Conservation (phyloP, 208 protist species). For the Wallacemonas sp. region DNA sequence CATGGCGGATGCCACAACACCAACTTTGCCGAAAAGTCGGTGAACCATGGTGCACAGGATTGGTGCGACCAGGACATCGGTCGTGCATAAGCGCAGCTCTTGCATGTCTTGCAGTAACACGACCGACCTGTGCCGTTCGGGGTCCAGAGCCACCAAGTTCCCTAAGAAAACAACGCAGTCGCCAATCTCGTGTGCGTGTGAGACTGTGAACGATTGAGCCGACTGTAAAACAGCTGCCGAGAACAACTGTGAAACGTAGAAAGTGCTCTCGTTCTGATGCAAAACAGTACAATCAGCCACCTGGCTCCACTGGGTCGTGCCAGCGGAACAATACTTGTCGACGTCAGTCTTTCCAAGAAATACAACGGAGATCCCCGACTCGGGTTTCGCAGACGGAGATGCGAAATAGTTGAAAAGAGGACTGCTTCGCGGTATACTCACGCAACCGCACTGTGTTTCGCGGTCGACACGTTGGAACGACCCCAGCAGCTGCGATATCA, state of each 20-base stretch:
- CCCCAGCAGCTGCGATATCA: slow-evolving; percentile 10
- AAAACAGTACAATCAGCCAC: slow-evolving; percentile 7
- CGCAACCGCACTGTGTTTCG: slow-evolving; percentile 4
- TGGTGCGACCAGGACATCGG: slow-evolving; percentile 10
- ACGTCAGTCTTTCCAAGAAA: slow-evolving; percentile 10
- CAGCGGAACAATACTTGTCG: not conserved
- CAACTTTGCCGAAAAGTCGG: slow-evolving; percentile 25
- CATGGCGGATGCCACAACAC: slow-evolving; percentile 21
- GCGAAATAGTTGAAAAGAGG: slow-evolving; percentile 35
- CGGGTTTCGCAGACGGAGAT: not conserved
- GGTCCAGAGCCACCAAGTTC: not conserved
- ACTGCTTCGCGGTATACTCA: slow-evolving; percentile 15
- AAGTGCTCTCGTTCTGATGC: slow-evolving; percentile 6
- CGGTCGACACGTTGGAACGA: slow-evolving; percentile 15
- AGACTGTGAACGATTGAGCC: slow-evolving; percentile 12
- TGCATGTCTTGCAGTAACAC: not conserved
- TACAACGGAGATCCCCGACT: slow-evolving; percentile 5
- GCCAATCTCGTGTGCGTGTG: slow-evolving; percentile 21
- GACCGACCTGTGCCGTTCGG: not conserved
- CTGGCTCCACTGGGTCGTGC: slow-evolving; percentile 13
- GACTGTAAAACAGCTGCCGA: not conserved
- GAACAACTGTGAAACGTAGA: slow-evolving; percentile 12
- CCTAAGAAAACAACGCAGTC: slow-evolving; percentile 31
- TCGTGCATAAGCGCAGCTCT: not conserved
- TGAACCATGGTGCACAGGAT: slow-evolving; percentile 33